Evolutionary conservation across 2,329 filamentous ascomycete species (phyloP).

Genomic region (Nannizzia gypsea): DNA sequence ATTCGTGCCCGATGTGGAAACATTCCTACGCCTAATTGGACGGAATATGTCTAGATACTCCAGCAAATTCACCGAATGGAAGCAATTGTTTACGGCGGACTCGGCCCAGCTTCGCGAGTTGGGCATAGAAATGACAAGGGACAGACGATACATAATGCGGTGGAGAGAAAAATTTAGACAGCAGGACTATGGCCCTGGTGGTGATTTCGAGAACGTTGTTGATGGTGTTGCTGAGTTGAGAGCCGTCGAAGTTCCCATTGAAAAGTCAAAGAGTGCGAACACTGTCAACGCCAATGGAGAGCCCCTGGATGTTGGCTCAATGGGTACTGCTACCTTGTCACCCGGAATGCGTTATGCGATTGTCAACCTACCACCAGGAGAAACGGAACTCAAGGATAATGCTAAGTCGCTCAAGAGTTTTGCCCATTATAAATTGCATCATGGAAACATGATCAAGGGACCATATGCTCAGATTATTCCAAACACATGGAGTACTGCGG

Average conservation of each 20-base stretch:
- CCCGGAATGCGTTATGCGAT: slow-evolving; percentile 47
- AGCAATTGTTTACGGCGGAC: slow-evolving; percentile 71
- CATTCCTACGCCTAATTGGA: slow-evolving; percentile 84
- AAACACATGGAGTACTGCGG: slow-evolving; percentile 47
- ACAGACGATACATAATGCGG: slow-evolving; percentile 68
- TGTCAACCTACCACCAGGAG: slow-evolving; percentile 47
- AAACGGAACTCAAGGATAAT: slow-evolving; percentile 42
- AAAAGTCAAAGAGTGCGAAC: neutral
- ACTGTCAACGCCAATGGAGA: neutral
- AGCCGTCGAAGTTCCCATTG: slow-evolving; percentile 43
- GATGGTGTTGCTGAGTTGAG: slow-evolving; percentile 48
- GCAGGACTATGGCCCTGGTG: slow-evolving; percentile 67
- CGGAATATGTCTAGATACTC: slow-evolving; percentile 72
- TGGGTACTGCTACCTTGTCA: slow-evolving; percentile 36
- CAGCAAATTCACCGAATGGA: slow-evolving; percentile 81
- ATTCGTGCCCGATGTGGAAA: slow-evolving; percentile 71
- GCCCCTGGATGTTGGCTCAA: slow-evolving; percentile 7
- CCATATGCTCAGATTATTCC: slow-evolving; percentile 61
- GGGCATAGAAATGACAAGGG: slow-evolving; percentile 74
- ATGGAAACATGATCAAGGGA: slow-evolving; percentile 59
- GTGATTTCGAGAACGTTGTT: slow-evolving; percentile 65
- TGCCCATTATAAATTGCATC: slow-evolving; percentile 54
- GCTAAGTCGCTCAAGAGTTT: slow-evolving; percentile 43
- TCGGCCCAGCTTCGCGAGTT: slow-evolving; percentile 68
- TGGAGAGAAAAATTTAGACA: slow-evolving; percentile 79